Evolutionary conservation across 805 yeast genomes (phyloP).

Genomic region (Peterozyma toletana): DNA sequence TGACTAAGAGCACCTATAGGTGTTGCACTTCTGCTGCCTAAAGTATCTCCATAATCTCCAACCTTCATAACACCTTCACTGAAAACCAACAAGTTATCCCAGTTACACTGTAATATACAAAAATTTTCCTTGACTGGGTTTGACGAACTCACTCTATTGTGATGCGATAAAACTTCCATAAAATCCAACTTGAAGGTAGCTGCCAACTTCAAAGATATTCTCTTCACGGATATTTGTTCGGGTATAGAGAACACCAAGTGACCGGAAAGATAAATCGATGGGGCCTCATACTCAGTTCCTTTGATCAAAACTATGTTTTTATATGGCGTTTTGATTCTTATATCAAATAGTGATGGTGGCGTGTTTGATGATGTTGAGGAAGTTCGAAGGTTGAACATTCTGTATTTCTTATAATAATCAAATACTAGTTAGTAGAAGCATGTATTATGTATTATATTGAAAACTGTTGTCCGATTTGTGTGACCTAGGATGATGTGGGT

Average conservation of each 20-base stretch:
- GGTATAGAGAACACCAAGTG: slow-evolving; percentile 38
- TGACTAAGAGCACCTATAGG: background rate
- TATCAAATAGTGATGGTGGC: slow-evolving; percentile 6
- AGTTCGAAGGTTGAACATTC: background rate
- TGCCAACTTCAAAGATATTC: slow-evolving; percentile 27
- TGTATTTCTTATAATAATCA: no score
- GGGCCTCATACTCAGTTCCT: slow-evolving; percentile 38
- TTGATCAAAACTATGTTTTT: slow-evolving; percentile 33
- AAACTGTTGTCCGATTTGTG: no score
- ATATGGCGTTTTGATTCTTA: slow-evolving; percentile 19
- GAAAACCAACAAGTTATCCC: slow-evolving; percentile 38
- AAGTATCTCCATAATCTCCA: slow-evolving; percentile 30
- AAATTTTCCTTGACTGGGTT: slow-evolving; percentile 30
- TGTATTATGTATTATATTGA: no score
- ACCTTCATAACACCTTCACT: slow-evolving; percentile 28
- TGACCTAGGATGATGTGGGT: no score
- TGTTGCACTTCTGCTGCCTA: background rate
- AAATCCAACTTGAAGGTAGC: slow-evolving; percentile 39
- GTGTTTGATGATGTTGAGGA: background rate
- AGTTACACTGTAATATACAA: slow-evolving; percentile 33
- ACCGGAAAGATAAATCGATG: slow-evolving; percentile 35
- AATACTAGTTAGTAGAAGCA: no score
- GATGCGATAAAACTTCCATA: slow-evolving; percentile 22
- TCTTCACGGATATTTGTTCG: slow-evolving; percentile 31
- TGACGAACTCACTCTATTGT: slow-evolving; percentile 19